phyloP scores from a whole-genome alignment of 495 filamentous ascomycete species.

The Durotheca rogersii region DNA sequence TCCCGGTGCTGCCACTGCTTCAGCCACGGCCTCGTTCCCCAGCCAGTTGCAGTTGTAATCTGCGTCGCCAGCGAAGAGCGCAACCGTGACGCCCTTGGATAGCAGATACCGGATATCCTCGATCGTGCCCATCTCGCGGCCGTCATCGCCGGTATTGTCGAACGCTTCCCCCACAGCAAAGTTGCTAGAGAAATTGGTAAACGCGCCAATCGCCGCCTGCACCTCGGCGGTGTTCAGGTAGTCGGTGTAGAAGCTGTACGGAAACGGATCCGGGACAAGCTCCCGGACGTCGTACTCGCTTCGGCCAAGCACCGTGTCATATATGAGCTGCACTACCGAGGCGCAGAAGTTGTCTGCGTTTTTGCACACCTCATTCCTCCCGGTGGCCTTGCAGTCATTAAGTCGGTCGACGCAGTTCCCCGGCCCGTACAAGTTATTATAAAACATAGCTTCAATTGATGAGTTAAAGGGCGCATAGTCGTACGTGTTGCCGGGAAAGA shows the following conservation, averaged over 20 bases:
- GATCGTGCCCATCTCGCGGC: conserved; percentile 52
- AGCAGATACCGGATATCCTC: conserved; percentile 52
- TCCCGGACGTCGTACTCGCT: conserved; percentile 65
- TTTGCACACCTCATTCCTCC: conserved; percentile 28
- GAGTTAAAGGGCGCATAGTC: conserved; percentile 55
- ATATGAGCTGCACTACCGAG: conserved; percentile 52
- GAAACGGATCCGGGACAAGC: conserved; percentile 59
- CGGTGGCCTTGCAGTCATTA: conserved; percentile 46
- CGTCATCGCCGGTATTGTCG: conserved; percentile 57
- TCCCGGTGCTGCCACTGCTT: conserved; percentile 47
- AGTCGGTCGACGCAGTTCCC: conserved; percentile 65
- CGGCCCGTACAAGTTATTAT: conserved; percentile 60
- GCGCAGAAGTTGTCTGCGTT: conserved; percentile 57
- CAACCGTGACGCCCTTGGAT: conserved; percentile 52
- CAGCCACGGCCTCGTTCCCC: conserved; percentile 54
- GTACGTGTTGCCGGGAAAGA: conserved; percentile 58
- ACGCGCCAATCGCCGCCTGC: conserved; percentile 60
- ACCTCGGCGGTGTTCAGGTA: conserved; percentile 60
- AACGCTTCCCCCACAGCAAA: conserved; percentile 53
- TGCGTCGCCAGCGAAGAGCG: conserved; percentile 61
- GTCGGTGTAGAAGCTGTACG: conserved; percentile 56
- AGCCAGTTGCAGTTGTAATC: conserved; percentile 67
- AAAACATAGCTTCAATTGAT: conserved; percentile 49
- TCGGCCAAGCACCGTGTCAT: conserved; percentile 52
- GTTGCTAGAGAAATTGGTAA: conserved; percentile 56